phyloP scores from a whole-genome alignment of 257 asterid species.

The Capsicum pubescens region DNA sequence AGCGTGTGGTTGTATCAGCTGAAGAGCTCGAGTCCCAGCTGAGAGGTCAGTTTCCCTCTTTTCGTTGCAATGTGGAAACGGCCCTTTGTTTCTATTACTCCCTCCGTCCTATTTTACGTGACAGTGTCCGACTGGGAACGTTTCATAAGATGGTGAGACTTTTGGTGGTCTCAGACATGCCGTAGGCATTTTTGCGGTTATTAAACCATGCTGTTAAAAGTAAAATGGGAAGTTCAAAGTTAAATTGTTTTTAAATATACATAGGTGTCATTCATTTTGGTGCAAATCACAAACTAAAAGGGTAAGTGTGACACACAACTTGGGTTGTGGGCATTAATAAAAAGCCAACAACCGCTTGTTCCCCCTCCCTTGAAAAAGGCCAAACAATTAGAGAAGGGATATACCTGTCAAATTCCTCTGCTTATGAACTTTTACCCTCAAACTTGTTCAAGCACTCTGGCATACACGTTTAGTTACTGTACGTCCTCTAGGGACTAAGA shows the following conservation, averaged over 20 bases:
- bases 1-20: slow-evolving; percentile 54
- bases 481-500: slow-evolving; percentile 20
- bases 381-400: slow-evolving; percentile 2
- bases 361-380: neutral
- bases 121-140: too few species aligned
- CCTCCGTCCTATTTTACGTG: neutral
- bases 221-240: neutral
- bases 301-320: neutral
- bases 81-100: neutral
- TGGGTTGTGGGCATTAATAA: neutral
- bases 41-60: slow-evolving; percentile 41
- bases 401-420: neutral
- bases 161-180: too few species aligned
- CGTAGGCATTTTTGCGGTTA: too few species aligned
- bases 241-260: neutral
- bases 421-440: neutral
- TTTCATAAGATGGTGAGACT: too few species aligned
- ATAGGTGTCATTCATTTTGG: neutral
- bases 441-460: neutral
- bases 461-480: neutral
- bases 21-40: slow-evolving; percentile 61
- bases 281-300: neutral
- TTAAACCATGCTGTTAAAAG: neutral
- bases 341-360: neutral
- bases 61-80: neutral